A percentile compares a stretch with the other conserved stretches of the same genome.
These are phyloP conservation scores for Ceratonia siliqua DNA, from an alignment of 306 rosid species.

Conservation along the genomic window DNA sequence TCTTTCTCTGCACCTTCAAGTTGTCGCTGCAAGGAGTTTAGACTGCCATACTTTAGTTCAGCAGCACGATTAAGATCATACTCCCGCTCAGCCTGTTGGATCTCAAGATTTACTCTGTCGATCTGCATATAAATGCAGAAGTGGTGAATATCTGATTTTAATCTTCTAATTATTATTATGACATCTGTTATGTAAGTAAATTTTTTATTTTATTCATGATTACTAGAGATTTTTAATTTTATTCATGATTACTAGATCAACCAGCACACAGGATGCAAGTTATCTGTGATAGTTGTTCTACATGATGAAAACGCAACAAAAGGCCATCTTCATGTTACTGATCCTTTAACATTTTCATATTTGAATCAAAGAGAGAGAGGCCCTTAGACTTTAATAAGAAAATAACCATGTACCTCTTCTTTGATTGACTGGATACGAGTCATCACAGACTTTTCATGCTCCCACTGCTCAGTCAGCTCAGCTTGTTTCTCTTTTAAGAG, in stretches of 20 bases:
- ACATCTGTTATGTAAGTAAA: background rate
- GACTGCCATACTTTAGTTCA: conserved; percentile 92
- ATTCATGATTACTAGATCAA: conserved; percentile 6
- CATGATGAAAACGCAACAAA: background rate
- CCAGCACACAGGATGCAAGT: background rate
- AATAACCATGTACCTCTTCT: conserved; percentile 67
- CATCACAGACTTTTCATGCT: conserved; percentile 97
- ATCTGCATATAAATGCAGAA: conserved; percentile 56
- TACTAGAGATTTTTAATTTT: conserved; percentile 4
- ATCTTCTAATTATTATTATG: background rate
- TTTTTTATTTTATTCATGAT: background rate
- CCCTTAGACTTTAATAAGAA: conserved; percentile 6
- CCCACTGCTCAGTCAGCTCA: conserved; percentile 83
- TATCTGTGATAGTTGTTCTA: background rate
- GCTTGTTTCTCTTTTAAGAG: conserved; percentile 84
- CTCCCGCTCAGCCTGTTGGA: conserved; percentile 95
- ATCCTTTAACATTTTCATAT: background rate
- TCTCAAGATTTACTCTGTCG: conserved; percentile 92
- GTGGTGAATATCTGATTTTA: conserved; percentile 5
- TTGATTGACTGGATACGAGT: conserved; percentile 93
- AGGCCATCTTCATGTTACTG: conserved; percentile 1
- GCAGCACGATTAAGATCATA: conserved; percentile 98
- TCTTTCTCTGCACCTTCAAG: conserved; percentile 84
- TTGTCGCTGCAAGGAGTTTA: conserved; percentile 86
- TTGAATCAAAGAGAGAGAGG: background rate